Evolutionary conservation across 768 basidiomycete genomes (phyloP).

Genomic region (Porpolomopsis calyptriformis): DNA sequence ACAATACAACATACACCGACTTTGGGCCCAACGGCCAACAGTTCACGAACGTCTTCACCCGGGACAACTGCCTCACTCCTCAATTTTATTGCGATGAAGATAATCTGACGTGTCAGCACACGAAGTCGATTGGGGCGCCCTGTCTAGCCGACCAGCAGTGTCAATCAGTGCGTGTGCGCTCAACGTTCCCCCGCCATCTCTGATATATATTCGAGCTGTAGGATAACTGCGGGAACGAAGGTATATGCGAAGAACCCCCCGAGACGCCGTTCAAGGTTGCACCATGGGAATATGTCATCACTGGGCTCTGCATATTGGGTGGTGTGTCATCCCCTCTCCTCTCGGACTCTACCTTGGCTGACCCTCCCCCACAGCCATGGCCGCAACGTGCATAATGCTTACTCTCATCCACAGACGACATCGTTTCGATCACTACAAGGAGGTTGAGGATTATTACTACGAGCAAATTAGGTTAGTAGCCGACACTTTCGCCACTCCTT

Average conservation of each 20-base stretch:
- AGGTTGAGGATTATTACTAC: slow-evolving; percentile 37
- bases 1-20: slow-evolving; percentile 43
- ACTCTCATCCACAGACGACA: slow-evolving; percentile 33
- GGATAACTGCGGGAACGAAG: slow-evolving; percentile 22
- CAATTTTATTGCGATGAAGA: slow-evolving; percentile 44
- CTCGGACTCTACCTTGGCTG: not conserved
- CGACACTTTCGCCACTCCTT: not conserved
- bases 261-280: slow-evolving; percentile 29
- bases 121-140: slow-evolving; percentile 28
- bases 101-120: slow-evolving; percentile 32
- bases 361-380: slow-evolving; percentile 23
- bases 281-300: slow-evolving; percentile 36
- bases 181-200: not conserved
- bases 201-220: slow-evolving; percentile 7
- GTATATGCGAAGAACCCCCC: slow-evolving; percentile 24
- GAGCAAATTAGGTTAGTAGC: slow-evolving; percentile 36
- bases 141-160: slow-evolving; percentile 51
- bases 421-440: slow-evolving; percentile 27
- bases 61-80: slow-evolving; percentile 48
- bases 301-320: slow-evolving; percentile 25
- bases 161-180: slow-evolving; percentile 23
- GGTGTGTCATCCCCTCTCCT: slow-evolving; percentile 23
- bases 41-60: slow-evolving; percentile 39
- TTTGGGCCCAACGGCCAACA: slow-evolving; percentile 29
- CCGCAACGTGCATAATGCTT: slow-evolving; percentile 26